A percentile compares a stretch with the other conserved stretches of the same genome.
phyloP scores from a whole-genome alignment of 176 grass and related monocot genomes.

The Microstegium vimineum region DNA sequence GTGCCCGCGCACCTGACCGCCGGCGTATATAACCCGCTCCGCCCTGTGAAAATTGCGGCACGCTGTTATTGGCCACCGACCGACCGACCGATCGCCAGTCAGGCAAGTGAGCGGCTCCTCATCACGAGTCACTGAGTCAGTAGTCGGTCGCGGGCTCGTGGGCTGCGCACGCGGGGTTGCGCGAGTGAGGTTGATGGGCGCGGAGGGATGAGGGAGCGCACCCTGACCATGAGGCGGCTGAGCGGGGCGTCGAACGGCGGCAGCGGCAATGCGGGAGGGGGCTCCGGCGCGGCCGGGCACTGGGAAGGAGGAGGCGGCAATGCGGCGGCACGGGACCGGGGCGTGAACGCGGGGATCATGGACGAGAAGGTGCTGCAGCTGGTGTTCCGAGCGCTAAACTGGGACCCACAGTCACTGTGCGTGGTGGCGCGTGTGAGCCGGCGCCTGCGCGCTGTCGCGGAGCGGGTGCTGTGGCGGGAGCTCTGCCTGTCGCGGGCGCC shows the following conservation, averaged over 20 bases:
- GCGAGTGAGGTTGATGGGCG: background rate
- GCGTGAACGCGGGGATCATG: constrained; percentile 56
- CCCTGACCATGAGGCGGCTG: constrained; percentile 5
- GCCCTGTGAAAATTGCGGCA: background rate
- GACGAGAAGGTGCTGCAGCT: constrained; percentile 60
- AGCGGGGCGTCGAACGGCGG: background rate
- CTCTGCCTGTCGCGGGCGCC: constrained; percentile 63
- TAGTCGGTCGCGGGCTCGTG: background rate
- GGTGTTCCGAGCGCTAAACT: constrained; percentile 55
- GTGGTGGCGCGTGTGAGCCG: constrained; percentile 54
- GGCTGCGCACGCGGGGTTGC: background rate
- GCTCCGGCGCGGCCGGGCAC: background rate
- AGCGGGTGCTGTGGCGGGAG: constrained; percentile 65
- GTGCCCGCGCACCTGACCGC: background rate
- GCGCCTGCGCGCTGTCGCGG: constrained; percentile 51
- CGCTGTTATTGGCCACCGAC: background rate
- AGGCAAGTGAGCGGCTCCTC: background rate
- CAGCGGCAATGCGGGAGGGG: background rate
- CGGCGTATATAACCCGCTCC: constrained; percentile 15
- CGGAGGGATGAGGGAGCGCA: constrained; percentile 16
- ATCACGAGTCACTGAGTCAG: background rate
- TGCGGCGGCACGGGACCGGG: constrained; percentile 3
- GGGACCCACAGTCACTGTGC: constrained; percentile 58
- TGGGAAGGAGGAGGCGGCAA: constrained; percentile 17
- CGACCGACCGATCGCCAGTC: background rate